These are phyloP conservation scores for Termitomyces sp. DNA, from an alignment of 768 basidiomycete species.

Conservation along the genomic window DNA sequence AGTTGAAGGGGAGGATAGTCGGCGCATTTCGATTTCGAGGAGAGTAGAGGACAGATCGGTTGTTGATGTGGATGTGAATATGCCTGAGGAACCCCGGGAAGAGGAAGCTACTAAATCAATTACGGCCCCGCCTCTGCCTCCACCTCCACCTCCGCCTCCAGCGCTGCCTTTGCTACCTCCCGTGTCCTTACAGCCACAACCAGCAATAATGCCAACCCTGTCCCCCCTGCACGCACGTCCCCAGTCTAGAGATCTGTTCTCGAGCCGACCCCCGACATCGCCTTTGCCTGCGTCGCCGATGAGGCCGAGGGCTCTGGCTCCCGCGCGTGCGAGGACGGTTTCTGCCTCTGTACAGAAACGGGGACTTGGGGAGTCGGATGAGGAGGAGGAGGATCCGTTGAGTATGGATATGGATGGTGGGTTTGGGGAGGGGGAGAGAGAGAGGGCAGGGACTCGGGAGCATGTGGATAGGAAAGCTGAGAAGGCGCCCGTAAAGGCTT, in stretches of 20 bases:
- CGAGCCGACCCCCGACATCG: constrained; percentile 59
- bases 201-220: not conserved
- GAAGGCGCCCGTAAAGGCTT: not conserved
- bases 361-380: constrained; percentile 14
- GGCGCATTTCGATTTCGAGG: not conserved
- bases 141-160: not conserved
- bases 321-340: constrained; percentile 35
- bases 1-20: constrained; percentile 1
- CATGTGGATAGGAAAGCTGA: not conserved
- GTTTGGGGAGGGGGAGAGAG: constrained; percentile 14
- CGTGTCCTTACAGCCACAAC: not conserved
- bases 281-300: constrained; percentile 61
- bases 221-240: not conserved
- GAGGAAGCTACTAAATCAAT: not conserved
- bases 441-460: not conserved
- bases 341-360: not conserved
- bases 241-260: constrained; percentile 36
- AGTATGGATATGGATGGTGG: constrained; percentile 17
- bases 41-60: constrained; percentile 15
- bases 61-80: constrained; percentile 34
- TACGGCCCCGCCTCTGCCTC: not conserved
- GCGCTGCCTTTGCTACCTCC: not conserved
- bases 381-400: constrained; percentile 34
- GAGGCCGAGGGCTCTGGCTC: constrained; percentile 59
- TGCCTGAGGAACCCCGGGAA: not conserved